Conservation (phyloP, 1,284 basidiomycete species). For the Caloboletus inedulis region DNA sequence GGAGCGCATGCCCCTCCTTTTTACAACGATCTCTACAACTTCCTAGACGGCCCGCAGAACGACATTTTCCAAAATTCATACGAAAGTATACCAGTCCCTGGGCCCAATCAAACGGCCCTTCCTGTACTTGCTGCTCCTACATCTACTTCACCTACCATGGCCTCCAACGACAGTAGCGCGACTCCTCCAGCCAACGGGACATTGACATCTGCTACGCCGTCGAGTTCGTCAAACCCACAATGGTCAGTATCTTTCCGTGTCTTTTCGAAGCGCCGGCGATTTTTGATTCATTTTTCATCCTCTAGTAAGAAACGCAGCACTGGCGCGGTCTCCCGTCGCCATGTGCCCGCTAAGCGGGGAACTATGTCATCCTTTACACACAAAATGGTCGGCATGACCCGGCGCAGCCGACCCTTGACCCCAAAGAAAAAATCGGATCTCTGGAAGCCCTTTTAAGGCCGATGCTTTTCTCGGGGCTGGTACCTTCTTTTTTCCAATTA, state of each 20-base stretch:
- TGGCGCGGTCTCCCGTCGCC: conserved; percentile 9
- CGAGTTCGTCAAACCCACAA: conserved; percentile 1
- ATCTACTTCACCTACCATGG: rapidly evolving
- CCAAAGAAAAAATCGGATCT: conserved; percentile 3
- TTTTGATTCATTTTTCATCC: not conserved
- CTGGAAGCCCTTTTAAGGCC: conserved; percentile 10
- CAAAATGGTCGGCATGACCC: conserved; percentile 1
- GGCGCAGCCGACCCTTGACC: conserved; percentile 10
- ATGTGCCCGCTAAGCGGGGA: conserved; percentile 2
- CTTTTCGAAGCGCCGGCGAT: not conserved
- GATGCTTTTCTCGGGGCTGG: not conserved
- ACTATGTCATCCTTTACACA: conserved; percentile 2
- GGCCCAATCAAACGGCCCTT: conserved; percentile 24
- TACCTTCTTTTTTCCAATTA: not conserved
- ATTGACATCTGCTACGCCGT: conserved; percentile 3
- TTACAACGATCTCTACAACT: conserved; percentile 46
- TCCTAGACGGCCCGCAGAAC: conserved; percentile 45
- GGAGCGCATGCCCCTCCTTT: conserved; percentile 41
- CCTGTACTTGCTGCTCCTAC: conserved; percentile 12
- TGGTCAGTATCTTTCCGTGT: conserved; percentile 15
- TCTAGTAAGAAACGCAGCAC: conserved; percentile 4
- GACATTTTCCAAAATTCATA: conserved; percentile 43
- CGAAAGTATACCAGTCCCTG: conserved; percentile 18
- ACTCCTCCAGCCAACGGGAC: not conserved
- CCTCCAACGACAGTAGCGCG: not conserved